phyloP scores from a whole-genome alignment of 495 filamentous ascomycete genomes.

The Neurospora hispaniola region DNA sequence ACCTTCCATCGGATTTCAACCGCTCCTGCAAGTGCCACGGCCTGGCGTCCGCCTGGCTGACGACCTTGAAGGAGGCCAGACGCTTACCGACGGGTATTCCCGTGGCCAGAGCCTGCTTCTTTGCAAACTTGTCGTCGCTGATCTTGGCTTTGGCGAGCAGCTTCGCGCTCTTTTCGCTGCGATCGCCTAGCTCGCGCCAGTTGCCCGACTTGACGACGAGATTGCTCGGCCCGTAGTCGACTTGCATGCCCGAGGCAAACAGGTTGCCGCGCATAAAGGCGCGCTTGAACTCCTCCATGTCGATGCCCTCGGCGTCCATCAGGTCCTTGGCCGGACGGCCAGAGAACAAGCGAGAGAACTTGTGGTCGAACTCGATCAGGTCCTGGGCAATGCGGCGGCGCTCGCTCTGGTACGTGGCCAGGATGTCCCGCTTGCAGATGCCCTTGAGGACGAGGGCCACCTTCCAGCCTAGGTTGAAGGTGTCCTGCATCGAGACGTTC shows the following conservation, averaged over 20 bases:
- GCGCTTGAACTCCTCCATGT: slow-evolving; percentile 35
- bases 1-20: slow-evolving; percentile 46
- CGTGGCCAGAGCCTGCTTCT: slow-evolving; percentile 11
- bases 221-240: slow-evolving; percentile 23
- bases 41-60: slow-evolving; percentile 49
- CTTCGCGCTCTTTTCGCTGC: slow-evolving; percentile 31
- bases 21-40: slow-evolving; percentile 43
- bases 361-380: slow-evolving; percentile 64
- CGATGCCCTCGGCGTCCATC: slow-evolving; percentile 32
- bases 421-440: slow-evolving; percentile 42
- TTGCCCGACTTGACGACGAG: slow-evolving; percentile 18
- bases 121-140: slow-evolving; percentile 11
- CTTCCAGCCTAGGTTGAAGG: slow-evolving; percentile 71
- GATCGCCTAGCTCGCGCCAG: slow-evolving; percentile 28
- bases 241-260: slow-evolving; percentile 28
- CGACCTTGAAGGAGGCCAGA: slow-evolving; percentile 48
- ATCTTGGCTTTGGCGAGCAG: slow-evolving; percentile 1
- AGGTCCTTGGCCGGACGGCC: slow-evolving; percentile 34
- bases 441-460: slow-evolving; percentile 51
- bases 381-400: slow-evolving; percentile 59
- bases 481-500: slow-evolving; percentile 61
- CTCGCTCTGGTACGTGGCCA: slow-evolving; percentile 63
- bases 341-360: slow-evolving; percentile 40
- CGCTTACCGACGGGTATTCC: slow-evolving; percentile 36
- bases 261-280: slow-evolving; percentile 28